phyloP scores from a whole-genome alignment of 1,284 basidiomycete genomes.

The Stygiomarasmius scandens region DNA sequence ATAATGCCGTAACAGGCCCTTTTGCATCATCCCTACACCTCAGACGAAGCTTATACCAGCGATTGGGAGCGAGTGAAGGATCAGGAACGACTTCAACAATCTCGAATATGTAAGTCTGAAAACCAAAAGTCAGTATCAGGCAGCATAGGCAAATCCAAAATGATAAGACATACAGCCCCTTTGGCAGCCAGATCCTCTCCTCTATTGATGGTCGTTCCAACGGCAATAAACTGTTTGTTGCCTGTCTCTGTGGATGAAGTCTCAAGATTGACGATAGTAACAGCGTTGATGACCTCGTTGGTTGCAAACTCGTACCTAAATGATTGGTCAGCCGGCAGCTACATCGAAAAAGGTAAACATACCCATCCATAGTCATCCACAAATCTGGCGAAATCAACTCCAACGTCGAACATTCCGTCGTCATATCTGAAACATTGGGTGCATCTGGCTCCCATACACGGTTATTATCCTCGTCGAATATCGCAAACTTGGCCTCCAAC shows the following conservation, averaged over 20 bases:
- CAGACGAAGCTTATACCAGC: constrained; percentile 81
- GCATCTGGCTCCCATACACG: constrained; percentile 80
- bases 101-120: constrained; percentile 77
- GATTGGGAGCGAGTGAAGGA: constrained; percentile 50
- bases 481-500: constrained; percentile 79
- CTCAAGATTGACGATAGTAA: constrained; percentile 83
- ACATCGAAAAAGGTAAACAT: constrained; percentile 11
- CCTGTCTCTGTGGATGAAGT: constrained; percentile 82
- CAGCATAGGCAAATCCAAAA: constrained; percentile 38
- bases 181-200: constrained; percentile 93
- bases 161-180: constrained; percentile 69
- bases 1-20: constrained; percentile 91
- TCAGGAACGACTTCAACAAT: constrained; percentile 81
- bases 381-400: constrained; percentile 85
- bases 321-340: not conserved
- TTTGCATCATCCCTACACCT: constrained; percentile 92
- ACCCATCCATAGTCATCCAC: constrained; percentile 91
- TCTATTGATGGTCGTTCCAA: constrained; percentile 90
- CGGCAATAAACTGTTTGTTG: constrained; percentile 88
- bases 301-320: constrained; percentile 86
- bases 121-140: constrained; percentile 25
- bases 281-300: constrained; percentile 86
- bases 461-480: constrained; percentile 88
- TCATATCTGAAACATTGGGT: constrained; percentile 73
- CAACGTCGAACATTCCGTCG: constrained; percentile 79